Evolutionary conservation across 345 rosid species (phyloP).

Genomic region (Rhodamnia rubescens): DNA sequence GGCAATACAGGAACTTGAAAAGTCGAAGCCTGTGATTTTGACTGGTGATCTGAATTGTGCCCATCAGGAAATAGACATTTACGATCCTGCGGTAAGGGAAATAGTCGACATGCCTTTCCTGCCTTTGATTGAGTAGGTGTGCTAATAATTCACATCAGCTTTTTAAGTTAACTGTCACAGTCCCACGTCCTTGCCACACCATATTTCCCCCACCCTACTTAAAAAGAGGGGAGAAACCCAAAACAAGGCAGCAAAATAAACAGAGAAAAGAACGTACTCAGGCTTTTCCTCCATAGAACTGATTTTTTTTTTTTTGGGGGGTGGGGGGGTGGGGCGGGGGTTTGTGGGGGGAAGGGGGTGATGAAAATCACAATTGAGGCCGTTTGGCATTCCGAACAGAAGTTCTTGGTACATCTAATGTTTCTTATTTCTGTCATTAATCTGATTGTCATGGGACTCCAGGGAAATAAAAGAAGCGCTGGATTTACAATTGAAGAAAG

Average conservation of each 20-base stretch:
- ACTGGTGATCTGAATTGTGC: slow-evolving; percentile 95
- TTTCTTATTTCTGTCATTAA: not conserved
- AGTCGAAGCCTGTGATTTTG: slow-evolving; percentile 90
- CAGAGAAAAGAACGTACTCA: not conserved
- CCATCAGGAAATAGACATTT: slow-evolving; percentile 90
- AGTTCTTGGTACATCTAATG: not conserved
- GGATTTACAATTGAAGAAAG: slow-evolving; percentile 88
- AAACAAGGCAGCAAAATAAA: not conserved
- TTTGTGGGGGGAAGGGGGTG: not conserved
- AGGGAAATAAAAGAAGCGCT: slow-evolving; percentile 96
- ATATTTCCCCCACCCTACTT: not conserved
- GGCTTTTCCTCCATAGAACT: not conserved
- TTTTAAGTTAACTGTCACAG: not conserved
- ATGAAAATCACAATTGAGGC: not conserved
- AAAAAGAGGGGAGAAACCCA: not conserved
- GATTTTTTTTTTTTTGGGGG: not conserved
- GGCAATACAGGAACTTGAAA: slow-evolving; percentile 68
- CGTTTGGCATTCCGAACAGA: not conserved
- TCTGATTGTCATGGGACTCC: not conserved
- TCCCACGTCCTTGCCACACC: not conserved
- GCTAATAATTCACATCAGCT: not conserved
- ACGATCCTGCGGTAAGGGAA: slow-evolving; percentile 59
- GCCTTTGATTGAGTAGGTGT: not conserved
- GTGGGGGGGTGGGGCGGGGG: not conserved
- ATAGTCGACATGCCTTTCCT: not conserved